Base-by-base conservation (phyloP, 1,284 basidiomycete species). In the Trichosporon inkin region DNA sequence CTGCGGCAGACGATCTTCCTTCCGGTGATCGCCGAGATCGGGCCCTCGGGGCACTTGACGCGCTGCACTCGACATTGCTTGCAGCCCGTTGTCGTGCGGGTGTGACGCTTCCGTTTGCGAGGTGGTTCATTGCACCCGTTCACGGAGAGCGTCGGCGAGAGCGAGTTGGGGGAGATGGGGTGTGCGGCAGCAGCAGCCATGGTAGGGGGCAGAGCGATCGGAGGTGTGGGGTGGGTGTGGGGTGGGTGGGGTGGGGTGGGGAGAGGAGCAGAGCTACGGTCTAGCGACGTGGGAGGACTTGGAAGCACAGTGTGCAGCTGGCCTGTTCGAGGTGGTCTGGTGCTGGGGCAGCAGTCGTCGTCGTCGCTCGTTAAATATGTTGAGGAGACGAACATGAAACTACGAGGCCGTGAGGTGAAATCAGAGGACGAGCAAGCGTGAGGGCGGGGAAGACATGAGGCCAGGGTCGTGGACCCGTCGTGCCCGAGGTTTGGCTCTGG, bases 11-110 rank as follows among this genome's bases (percentile, higher is more conserved):
- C 53, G 37, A 65, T 41, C 56, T 65, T 61, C 32, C 51, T 41
- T 1, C 63, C 63, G n/a, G 20, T 37, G 5, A 40, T 40, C 2
- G 34, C 20, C 16, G 44, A 49, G 14, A 60, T 19, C 1, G 41
- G 41, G 1, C 63, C 63, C 41, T 67, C 66, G 10, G 62, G 57
- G 36, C 66, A 67, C 34, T 67, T 67, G 19, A 67, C 58, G 11
- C 66, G 57, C 14, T 61, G 59, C 16, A 44, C 41, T 13, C 66
- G 55, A 24, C 66, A 67, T 10, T 53, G 47, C 14, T 52, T 55
- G 36, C 66, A 67, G 14, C 66, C 66, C 1, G 66, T 65, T 36
- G 56, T 57, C 14, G 60, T 61, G 52, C 60, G 60, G 10, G 60
- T 61, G 34, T 61, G 56, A 19, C 55, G 55, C 41, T 57, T 57